Evolutionary conservation across 2,329 filamentous ascomycete genomes (phyloP), one percentile per base, ranked within the genome.

Genomic region (Botrytis deweyae): DNA sequence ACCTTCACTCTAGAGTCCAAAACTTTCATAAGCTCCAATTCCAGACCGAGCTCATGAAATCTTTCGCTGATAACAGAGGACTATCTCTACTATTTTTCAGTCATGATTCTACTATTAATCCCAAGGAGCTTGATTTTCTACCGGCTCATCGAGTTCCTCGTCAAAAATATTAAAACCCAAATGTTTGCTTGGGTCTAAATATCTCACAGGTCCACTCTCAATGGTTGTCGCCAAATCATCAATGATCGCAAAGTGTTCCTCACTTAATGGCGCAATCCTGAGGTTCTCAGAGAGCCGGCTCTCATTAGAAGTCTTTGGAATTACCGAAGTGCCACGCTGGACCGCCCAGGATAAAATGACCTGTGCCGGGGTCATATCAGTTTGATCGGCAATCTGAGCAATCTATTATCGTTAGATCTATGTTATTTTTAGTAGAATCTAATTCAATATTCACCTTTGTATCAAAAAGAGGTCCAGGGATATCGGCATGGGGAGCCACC

Each of bases 381-480:
- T 70, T n/a, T 71, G 33, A n/a, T 5, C 7, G 18, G 44, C 33
- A 22, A 71, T 64, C 36, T 33, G 33, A 8, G 69, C 44, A 40
- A 71, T 42, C 33, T 71, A 38, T 33, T 12, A 46, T 49, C 22
- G 22, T 42, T n/a, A 16, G 6, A 2, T 58, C 20, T n/a, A 52
- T 29, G 14, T 4, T 22, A 18, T 25, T 1, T 1, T 20, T 25
- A 44, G 25, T 22, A 12, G 3, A 12, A 22, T 4, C 1, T 12
- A 33, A 10, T 10, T 20, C n/a, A 22, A 5, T 33, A 4, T 25
- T 40, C 36, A 72, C 74, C 36, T 68, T 46, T 10, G 65, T 20
- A 70, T 74, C 66, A 42, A 52, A 59, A 42, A 74, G 72, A 36
- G 74, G 70, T 12, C 70, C 66, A 14, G 65, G 70, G 49, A 66